These are phyloP conservation scores for Lasiodiplodia citricola DNA, from an alignment of 2,329 filamentous ascomycete genomes.

Conservation along the genomic window DNA sequence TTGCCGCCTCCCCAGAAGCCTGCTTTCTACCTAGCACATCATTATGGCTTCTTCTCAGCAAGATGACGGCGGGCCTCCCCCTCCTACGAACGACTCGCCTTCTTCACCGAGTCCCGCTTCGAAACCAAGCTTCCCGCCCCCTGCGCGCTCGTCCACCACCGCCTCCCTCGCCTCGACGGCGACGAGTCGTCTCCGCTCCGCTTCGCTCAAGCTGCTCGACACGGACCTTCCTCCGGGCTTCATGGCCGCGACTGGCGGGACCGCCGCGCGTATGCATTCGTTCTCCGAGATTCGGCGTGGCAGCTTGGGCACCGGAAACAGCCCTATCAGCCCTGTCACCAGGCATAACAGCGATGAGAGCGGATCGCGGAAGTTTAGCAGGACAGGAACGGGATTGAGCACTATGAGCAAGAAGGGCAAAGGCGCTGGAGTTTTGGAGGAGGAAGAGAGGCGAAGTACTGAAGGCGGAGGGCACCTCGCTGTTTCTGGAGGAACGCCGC, in stretches of 20 bases:
- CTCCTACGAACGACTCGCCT: background rate
- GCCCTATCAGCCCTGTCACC: conserved; percentile 26
- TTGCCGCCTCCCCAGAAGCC: background rate
- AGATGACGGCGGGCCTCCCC: background rate
- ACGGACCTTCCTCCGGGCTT: conserved; percentile 47
- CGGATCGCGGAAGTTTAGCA: conserved; percentile 28
- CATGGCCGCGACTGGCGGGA: conserved; percentile 52
- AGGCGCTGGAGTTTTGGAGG: conserved; percentile 15
- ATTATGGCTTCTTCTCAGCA: conserved; percentile 6
- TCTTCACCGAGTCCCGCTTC: background rate
- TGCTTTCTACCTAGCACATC: background rate
- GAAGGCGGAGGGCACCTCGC: conserved; percentile 28
- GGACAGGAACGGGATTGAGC: conserved; percentile 13
- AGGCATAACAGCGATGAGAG: conserved; percentile 35
- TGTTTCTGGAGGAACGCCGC: conserved; percentile 25
- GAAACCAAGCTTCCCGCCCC: background rate
- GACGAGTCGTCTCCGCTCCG: conserved; percentile 39
- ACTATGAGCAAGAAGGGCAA: background rate
- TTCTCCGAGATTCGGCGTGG: conserved; percentile 49
- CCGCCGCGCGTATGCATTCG: conserved; percentile 49
- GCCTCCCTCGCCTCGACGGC: conserved; percentile 37
- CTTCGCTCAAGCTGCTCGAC: conserved; percentile 46
- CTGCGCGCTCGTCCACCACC: conserved; percentile 31
- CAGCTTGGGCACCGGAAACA: conserved; percentile 39
- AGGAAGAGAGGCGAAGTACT: conserved; percentile 27